These are phyloP conservation scores for Diaporthe vaccinii DNA, from an alignment of 2,329 filamentous ascomycete species.

Conservation along the genomic window DNA sequence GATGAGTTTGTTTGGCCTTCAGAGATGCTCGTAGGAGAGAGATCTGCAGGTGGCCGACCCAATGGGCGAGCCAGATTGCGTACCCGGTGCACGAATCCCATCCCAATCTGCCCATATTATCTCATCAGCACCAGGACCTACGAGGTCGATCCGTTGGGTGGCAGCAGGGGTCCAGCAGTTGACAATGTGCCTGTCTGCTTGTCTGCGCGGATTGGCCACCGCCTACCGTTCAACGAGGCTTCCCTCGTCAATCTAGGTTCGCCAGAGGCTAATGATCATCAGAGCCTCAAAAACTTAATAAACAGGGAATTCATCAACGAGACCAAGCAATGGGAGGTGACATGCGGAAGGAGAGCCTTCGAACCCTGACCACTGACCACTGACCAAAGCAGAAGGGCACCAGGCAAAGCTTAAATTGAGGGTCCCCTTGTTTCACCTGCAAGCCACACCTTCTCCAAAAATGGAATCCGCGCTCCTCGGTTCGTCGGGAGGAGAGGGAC, in stretches of 20 bases:
- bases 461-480: constrained; percentile 20
- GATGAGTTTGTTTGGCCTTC: not conserved
- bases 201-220: not conserved
- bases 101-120: constrained; percentile 26
- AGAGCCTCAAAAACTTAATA: constrained; percentile 24
- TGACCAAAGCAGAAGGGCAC: constrained; percentile 1
- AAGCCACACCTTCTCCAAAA: constrained; percentile 31
- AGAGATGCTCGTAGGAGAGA: not conserved
- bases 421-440: constrained; percentile 29
- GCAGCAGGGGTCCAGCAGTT: not conserved
- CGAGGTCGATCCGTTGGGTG: constrained; percentile 16
- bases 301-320: not conserved
- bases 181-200: not conserved
- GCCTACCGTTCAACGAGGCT: not conserved
- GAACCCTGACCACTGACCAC: not conserved
- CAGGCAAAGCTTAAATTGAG: constrained; percentile 31
- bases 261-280: not conserved
- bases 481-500: not conserved
- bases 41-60: constrained; percentile 7
- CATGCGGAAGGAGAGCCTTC: not conserved
- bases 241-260: not conserved
- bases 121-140: constrained; percentile 14
- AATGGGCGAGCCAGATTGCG: constrained; percentile 14
- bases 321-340: not conserved
- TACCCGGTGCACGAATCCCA: constrained; percentile 20